Base-by-base conservation (phyloP, 1,139 yeast genomes). In the Blastobotrys ciferrii region DNA sequence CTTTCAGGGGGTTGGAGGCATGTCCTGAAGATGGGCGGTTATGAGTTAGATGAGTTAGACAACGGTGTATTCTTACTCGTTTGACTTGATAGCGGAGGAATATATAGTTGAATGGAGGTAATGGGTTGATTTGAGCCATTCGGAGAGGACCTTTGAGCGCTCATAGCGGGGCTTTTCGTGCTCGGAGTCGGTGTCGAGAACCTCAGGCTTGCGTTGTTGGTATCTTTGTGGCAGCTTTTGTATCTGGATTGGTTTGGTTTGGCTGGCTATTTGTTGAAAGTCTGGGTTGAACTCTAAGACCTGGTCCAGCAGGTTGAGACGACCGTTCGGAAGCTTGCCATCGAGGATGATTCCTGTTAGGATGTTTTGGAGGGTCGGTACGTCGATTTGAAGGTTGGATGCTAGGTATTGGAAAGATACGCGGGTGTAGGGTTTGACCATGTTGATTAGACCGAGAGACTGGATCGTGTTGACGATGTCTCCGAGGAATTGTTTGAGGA, bases 291-390 rank as follows among this genome's bases (percentile, higher is more conserved):
- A 43, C 32, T 53, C 56, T 11, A 56, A 42, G 19, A 38, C 43
- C 20, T 50, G 43, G 20, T 31, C 48, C n/a, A 50, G 46, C 33
- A 49, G 32, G 59, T 83, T 82, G 11, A 83, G 61, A 43, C 71
- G 71, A 9, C 76, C 69, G 37, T 69, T 62, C 3, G 67, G 60
- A 6, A 81, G 57, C 49, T 70, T 67, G 2, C 81, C 82, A 30
- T 70, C 69, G 37, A 73, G 69, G 20, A 76, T 74, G 43, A 82
- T 62, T 48, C 67, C 71, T 2, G 75, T 58, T n/a, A 72, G 53
- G 5, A 76, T 62, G 11, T 65, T 63, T 45, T 74, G 75, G 18
- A 80, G 65, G 33, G 70, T 69, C 2, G 58, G 58, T 12, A 55
- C 64, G 32, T 60, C 52, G 20, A 62, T 50, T 50, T 57, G 50